Evolutionary conservation across 306 rosid species (phyloP), one percentile per base, ranked within the genome.

Genomic region (Astragalus glycyphyllos): DNA sequence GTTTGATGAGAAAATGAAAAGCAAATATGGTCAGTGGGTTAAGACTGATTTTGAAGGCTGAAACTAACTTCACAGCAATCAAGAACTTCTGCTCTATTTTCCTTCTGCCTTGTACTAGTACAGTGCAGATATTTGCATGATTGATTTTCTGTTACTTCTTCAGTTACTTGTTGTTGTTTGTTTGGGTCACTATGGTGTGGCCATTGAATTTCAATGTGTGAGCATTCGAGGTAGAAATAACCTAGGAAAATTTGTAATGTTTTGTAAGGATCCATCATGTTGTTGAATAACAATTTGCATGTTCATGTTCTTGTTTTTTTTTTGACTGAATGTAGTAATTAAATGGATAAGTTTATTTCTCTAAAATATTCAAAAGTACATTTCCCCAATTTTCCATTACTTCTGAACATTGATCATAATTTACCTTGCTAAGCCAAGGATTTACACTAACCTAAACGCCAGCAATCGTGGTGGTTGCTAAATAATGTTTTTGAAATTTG

Each of bases 21-120:
- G 70, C 82, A 86, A 88, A 73, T 80, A 80, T 77, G 90, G 82
- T 44, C 83, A 79, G 72, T 74, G 81, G 87, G 86, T 82, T 9
- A 88, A 86, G 80, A 85, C 89, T 72, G 96, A 91, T 57, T 88
- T 83, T 77, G 89, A 86, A 74, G 89, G 83, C 31, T 85, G 61
- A 80, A 17, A 41, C 32, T 37, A 17, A 41, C 32, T 37, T 26
- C 11, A 44, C 16, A 56, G 16, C 65, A 44, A 26, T 26, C 4
- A 26, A 26, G 4, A 26, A 26, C 31, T 10, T 9, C 59, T 48
- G 31, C 8, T 45, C 31, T 11, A 1, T 13, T 11, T 45, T 62
- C 35, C 45, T 58, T 60, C 57, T 76, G 58, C 76, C 71, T 77
- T n/a, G 69, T 32, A n/a, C 13, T 61, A 11, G 32, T 8, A 5